Base-by-base conservation (phyloP, 345 rosid genomes). In the Jatropha curcas region DNA sequence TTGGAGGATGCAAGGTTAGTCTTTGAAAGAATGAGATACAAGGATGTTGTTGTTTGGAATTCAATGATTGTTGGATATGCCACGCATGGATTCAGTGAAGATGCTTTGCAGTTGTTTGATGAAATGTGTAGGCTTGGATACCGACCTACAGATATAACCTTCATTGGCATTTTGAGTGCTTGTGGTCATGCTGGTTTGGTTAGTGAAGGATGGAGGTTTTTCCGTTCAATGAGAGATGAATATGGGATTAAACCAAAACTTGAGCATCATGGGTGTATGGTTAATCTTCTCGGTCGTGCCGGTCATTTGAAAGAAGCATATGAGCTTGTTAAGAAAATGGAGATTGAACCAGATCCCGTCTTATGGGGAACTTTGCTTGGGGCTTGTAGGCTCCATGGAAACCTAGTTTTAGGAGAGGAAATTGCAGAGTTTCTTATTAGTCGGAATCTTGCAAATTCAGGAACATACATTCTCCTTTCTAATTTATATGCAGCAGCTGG, bases 391-490 rank as follows among this genome's bases (percentile, higher is more conserved):
- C 70, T 76, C 55, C 79, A 76, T 25, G 74, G 79, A 2, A 63
- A 76, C 41, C 67, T 68, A 30, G 33, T 65, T 37, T n/a, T 76
- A 30, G 79, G 79, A 55, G 79, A 76, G 51, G 9, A 82, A 66
- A 86, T 93, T 69, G 92, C 84, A 27, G 89, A 90, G 66, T 78
- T 84, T 73, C 88, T 93, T 45, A 79, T 89, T 34, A 71, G 71
- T 41, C 68, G 70, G 41, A 83, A 83, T 63, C 77, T 85, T 34
- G 83, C 83, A 28, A 83, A 83, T 81, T 86, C 93, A 0, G 97
- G 97, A 57, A 86, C 89, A 1, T 93, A 80, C 39, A 68, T 88
- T 74, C 88, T 87, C 24, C 92, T 93, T 10, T 88, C 97, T 0
- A 88, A 88, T 75, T 82, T 93, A 1, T 89, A 87, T 60, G 96